Evolutionary conservation across 2,329 filamentous ascomycete genomes (phyloP).

Genomic region (Hymenoscyphus linearis): DNA sequence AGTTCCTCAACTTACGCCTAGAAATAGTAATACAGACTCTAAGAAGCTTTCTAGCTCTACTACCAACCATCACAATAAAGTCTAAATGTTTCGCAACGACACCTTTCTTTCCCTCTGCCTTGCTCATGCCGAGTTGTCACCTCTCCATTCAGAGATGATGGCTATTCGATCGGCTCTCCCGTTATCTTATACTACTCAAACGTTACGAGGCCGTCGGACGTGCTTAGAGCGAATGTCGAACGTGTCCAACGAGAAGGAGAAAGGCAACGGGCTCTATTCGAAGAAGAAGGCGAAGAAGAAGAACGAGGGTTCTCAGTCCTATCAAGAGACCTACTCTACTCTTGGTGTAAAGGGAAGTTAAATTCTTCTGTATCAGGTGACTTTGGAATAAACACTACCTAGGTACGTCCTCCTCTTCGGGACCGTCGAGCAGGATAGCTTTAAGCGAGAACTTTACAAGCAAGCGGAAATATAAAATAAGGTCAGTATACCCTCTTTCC

Average conservation of each 20-base stretch:
- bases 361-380: conserved; percentile 10
- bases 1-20: background rate
- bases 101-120: conserved; percentile 46
- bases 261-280: conserved; percentile 22
- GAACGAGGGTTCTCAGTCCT: conserved; percentile 17
- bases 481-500: conserved; percentile 1
- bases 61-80: background rate
- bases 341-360: conserved; percentile 19
- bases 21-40: background rate
- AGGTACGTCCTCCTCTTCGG: background rate
- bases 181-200: conserved; percentile 37
- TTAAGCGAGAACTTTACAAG: background rate
- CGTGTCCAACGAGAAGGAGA: conserved; percentile 17
- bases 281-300: conserved; percentile 23
- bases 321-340: conserved; percentile 23
- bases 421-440: background rate
- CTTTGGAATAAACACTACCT: background rate
- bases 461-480: conserved; percentile 12
- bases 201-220: conserved; percentile 38
- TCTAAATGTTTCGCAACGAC: conserved; percentile 35
- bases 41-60: background rate
- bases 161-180: conserved; percentile 46
- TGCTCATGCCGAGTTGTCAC: conserved; percentile 44
- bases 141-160: conserved; percentile 53
- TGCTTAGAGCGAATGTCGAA: conserved; percentile 41